Conservation (phyloP, 306 rosid genomes). For the Corylus heterophylla region DNA sequence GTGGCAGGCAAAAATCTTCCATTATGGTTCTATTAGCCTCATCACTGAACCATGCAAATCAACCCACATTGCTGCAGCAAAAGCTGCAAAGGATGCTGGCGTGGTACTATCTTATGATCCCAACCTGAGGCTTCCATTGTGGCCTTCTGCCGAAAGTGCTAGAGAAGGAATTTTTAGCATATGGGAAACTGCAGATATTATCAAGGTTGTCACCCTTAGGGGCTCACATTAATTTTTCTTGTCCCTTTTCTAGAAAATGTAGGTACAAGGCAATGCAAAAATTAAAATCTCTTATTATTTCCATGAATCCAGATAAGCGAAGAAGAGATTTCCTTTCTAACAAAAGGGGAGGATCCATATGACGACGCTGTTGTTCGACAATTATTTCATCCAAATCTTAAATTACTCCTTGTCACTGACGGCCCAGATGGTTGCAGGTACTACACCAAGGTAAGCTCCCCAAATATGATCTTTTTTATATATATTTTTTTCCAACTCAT, state of each 20-base stretch:
- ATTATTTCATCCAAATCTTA: slow-evolving; percentile 83
- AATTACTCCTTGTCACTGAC: slow-evolving; percentile 87
- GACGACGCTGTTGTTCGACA: slow-evolving; percentile 82
- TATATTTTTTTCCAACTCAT: neutral
- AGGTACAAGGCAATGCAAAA: slow-evolving; percentile 11
- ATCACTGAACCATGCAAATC: slow-evolving; percentile 97
- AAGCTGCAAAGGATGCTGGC: slow-evolving; percentile 92
- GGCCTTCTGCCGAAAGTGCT: slow-evolving; percentile 90
- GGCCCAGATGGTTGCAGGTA: slow-evolving; percentile 95
- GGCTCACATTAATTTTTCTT: slow-evolving; percentile 19
- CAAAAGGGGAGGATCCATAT: slow-evolving; percentile 78
- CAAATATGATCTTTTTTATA: slow-evolving; percentile 2
- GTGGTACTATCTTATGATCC: slow-evolving; percentile 87
- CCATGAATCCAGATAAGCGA: slow-evolving; percentile 65
- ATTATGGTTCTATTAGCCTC: slow-evolving; percentile 93
- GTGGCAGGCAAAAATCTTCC: slow-evolving; percentile 86
- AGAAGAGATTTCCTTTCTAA: slow-evolving; percentile 88
- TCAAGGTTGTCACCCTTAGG: slow-evolving; percentile 56
- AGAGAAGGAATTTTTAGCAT: slow-evolving; percentile 93
- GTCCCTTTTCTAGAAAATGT: slow-evolving; percentile 15
- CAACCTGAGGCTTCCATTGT: slow-evolving; percentile 91
- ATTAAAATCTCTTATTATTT: slow-evolving; percentile 20
- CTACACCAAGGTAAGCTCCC: slow-evolving; percentile 75
- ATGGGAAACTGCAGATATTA: slow-evolving; percentile 90
- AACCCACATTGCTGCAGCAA: slow-evolving; percentile 88